Percentiles rank a stretch among this genome's conserved stretches.
Conservation (phyloP, 176 grass and related monocot genomes). For the Cenchrus americanus region DNA sequence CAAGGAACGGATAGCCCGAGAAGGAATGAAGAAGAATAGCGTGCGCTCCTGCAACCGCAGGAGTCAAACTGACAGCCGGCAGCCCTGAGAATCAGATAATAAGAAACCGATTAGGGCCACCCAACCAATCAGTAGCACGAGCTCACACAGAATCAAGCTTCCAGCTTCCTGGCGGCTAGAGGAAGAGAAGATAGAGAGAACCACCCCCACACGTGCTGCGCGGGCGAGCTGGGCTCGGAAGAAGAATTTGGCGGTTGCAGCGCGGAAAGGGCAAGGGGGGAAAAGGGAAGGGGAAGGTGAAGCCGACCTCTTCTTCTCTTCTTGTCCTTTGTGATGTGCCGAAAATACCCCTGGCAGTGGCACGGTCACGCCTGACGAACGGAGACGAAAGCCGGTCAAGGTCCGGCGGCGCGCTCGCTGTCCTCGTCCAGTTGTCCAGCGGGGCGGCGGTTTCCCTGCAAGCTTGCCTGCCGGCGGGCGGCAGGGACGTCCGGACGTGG, state of each 20-base stretch:
- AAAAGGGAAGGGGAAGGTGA: not conserved
- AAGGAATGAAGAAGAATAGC: not conserved
- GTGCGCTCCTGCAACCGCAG: not conserved
- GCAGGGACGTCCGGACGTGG: too few relatives aligned
- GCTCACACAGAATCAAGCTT: not conserved
- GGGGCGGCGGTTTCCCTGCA: too few relatives aligned
- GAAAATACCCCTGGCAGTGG: not conserved
- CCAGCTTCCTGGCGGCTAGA: not conserved
- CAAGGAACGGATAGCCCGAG: not conserved
- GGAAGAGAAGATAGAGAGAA: not conserved
- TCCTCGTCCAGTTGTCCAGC: too few relatives aligned
- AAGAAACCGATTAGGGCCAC: not conserved
- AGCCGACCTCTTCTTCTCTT: not conserved
- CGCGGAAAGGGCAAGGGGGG: not conserved
- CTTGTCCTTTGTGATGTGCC: not conserved
- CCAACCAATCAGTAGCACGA: not conserved
- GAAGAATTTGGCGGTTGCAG: constrained; percentile 24
- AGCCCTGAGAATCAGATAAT: not conserved
- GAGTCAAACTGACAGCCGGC: not conserved
- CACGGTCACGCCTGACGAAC: too few relatives aligned
- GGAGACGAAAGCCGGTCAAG: not conserved
- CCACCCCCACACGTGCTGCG: constrained; percentile 4
- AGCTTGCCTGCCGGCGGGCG: too few relatives aligned
- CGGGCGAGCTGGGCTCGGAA: too few relatives aligned
- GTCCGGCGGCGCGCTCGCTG: too few relatives aligned